A percentile compares a stretch with the other conserved stretches of the same genome.
Conservation (phyloP, 208 protist genomes). For the Herpetomonas samuelpessoai region DNA sequence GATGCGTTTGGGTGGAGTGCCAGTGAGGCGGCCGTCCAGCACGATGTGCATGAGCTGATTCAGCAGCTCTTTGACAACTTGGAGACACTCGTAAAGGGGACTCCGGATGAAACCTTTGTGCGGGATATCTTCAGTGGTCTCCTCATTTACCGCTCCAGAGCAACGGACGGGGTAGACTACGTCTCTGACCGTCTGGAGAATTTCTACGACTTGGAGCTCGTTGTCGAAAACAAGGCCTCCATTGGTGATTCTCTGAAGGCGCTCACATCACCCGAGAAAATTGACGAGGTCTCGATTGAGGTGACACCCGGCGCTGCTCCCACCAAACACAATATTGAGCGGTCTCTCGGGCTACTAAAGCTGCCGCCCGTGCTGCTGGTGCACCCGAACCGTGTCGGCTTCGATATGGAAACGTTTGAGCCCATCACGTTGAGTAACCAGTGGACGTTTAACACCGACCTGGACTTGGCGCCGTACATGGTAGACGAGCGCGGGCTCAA, state of each 20-base stretch:
- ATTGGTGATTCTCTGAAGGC: slow-evolving; percentile 77
- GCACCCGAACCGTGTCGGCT: slow-evolving; percentile 87
- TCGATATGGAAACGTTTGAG: slow-evolving; percentile 72
- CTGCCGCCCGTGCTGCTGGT: slow-evolving; percentile 89
- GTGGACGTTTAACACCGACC: slow-evolving; percentile 59
- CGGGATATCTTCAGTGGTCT: slow-evolving; percentile 73
- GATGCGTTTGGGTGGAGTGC: slow-evolving; percentile 85
- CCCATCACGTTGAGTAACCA: slow-evolving; percentile 79
- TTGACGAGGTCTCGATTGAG: slow-evolving; percentile 86
- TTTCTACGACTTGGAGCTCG: slow-evolving; percentile 89
- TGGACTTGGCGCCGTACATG: slow-evolving; percentile 66
- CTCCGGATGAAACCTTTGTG: slow-evolving; percentile 63
- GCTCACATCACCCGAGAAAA: slow-evolving; percentile 62
- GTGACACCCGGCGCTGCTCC: slow-evolving; percentile 32
- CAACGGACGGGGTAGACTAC: slow-evolving; percentile 66
- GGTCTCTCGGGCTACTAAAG: slow-evolving; percentile 58
- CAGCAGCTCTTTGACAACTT: slow-evolving; percentile 86
- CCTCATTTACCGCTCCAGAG: slow-evolving; percentile 67
- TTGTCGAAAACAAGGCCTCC: slow-evolving; percentile 71
- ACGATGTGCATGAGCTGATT: slow-evolving; percentile 89
- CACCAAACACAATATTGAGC: slow-evolving; percentile 67
- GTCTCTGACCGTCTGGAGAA: slow-evolving; percentile 61
- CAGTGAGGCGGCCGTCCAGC: slow-evolving; percentile 68
- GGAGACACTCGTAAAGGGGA: slow-evolving; percentile 74
- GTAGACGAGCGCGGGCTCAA: slow-evolving; percentile 29